Percentiles rank a stretch among this genome's conserved stretches.
phyloP scores from a whole-genome alignment of 2,329 filamentous ascomycete species.

The Ophiocordyceps camponoti-rufipedis region DNA sequence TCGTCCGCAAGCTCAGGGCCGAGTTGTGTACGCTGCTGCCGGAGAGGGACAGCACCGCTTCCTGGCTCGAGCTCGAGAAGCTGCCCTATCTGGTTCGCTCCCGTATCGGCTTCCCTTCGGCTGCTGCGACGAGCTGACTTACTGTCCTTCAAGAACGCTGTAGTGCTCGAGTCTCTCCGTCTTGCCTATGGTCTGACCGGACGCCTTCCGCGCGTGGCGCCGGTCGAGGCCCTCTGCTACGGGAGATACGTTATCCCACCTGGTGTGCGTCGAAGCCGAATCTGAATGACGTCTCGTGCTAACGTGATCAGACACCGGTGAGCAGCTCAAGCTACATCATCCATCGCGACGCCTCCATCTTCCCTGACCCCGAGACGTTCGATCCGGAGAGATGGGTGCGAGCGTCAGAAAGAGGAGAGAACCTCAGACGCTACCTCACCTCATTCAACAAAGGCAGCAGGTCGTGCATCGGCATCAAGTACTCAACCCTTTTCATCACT shows the following conservation, averaged over 20 bases:
- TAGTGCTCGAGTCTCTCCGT: neutral
- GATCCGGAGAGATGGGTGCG: neutral
- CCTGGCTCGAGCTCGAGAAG: neutral
- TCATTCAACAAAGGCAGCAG: neutral
- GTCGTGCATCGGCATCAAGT: neutral
- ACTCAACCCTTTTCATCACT: neutral
- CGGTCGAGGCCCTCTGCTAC: neutral
- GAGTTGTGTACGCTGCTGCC: neutral
- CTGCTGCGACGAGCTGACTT: neutral
- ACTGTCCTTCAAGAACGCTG: neutral
- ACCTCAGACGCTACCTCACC: neutral
- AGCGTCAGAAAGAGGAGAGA: neutral
- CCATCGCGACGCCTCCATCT: neutral
- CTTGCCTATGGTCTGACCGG: neutral
- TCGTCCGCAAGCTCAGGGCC: neutral
- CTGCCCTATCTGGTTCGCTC: neutral
- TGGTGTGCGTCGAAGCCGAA: neutral
- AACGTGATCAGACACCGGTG: neutral
- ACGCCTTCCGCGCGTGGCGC: neutral
- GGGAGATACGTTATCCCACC: neutral
- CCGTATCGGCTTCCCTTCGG: neutral
- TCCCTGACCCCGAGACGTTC: neutral
- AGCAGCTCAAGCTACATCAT: neutral
- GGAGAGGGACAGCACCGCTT: neutral
- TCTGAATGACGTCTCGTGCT: neutral